Conservation (phyloP, 495 filamentous ascomycete genomes). For the Parathielavia appendiculata region DNA sequence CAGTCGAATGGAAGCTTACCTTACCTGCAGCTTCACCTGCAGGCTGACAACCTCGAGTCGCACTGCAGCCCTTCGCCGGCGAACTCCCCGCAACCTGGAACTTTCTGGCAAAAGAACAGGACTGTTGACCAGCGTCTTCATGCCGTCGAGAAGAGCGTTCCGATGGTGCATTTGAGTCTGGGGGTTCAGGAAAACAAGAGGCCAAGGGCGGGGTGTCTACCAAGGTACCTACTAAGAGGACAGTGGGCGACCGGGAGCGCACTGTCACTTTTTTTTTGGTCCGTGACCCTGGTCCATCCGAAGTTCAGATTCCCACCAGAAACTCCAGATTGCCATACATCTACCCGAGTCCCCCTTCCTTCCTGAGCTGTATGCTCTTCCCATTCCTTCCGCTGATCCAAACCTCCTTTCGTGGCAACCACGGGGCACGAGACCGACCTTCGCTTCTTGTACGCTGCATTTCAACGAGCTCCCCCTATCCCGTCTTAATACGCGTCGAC, state of each 20-base stretch:
- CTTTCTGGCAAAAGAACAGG: no score
- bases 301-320: slow-evolving; percentile 19
- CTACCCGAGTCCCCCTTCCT: slow-evolving; percentile 15
- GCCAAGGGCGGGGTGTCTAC: background rate
- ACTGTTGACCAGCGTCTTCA: no score
- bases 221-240: background rate
- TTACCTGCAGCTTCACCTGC: no score
- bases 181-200: background rate
- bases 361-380: slow-evolving; percentile 8
- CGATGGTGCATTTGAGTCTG: no score
- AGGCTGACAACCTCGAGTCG: no score
- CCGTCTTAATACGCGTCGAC: slow-evolving; percentile 14
- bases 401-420: slow-evolving; percentile 14
- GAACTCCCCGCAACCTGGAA: no score
- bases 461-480: slow-evolving; percentile 18
- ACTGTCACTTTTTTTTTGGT: slow-evolving; percentile 13
- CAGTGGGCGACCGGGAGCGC: background rate
- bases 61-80: no score
- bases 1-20: no score
- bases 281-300: slow-evolving; percentile 15
- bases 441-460: slow-evolving; percentile 27
- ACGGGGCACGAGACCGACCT: slow-evolving; percentile 19
- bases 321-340: slow-evolving; percentile 28
- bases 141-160: no score
- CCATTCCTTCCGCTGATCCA: slow-evolving; percentile 14